Evolutionary conservation across 306 rosid genomes (phyloP), one percentile per base, ranked within the genome.

Genomic region (cucumber (Cucumis sativus)): DNA sequence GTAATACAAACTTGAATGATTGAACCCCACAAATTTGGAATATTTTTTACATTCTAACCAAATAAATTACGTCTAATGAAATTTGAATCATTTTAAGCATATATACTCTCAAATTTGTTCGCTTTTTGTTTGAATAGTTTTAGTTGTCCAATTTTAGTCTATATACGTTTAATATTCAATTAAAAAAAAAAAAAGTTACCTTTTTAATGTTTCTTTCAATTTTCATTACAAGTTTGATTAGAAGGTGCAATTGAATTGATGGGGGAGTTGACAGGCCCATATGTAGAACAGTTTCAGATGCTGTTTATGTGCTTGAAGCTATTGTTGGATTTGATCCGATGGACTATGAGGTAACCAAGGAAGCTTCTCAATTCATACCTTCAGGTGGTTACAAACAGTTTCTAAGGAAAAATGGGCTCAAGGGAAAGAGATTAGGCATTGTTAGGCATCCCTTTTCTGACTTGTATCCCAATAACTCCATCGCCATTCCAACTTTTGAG

Each of bases 241-340:
- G 54, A 47, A 13, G 17, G 54, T 47, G 54, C 17, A 47, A 47
- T 47, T 47, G 54, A 47, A 47, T 47, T 47, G 54, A 47, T 47
- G 54, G 54, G 51, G 54, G 16, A 13, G 16, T 47, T 47, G 28
- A 55, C 84, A 90, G 96, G 79, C 92, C 97, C 30, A 84, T 92
- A 76, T 80, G 94, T 54, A 90, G 94, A 78, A 89, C 90, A 14
- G 96, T 90, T 25, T 84, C 92, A 8, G 97, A 92, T 84, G 92
- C 91, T 15, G 91, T 87, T 69, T 83, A 86, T 84, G 86, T 89
- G 75, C 91, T 92, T 61, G 96, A 90, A 63, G 91, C 71, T 7
- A 92, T 87, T 57, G 91, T 79, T 55, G 97, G 94, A 49, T 83
- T 79, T 78, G 92, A 90, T 30, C 85, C 85, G 21, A 86, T 78